Conservation (phyloP, 2,329 filamentous ascomycete genomes). For the Microdochium nivale region DNA sequence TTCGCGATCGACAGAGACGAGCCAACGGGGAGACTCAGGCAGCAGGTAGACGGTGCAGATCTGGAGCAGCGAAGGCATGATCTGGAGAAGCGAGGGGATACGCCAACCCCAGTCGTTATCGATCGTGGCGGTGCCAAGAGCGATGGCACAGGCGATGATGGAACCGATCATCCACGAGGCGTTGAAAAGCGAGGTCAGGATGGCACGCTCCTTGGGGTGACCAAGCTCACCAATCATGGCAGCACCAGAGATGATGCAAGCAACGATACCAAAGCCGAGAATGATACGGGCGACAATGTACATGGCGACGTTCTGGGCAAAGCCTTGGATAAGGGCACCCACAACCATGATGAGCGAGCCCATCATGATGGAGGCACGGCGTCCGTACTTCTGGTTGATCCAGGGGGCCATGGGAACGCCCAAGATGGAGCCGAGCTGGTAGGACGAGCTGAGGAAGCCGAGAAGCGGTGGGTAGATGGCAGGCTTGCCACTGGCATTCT, state of each 20-base stretch:
- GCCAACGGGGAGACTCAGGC: constrained; percentile 52
- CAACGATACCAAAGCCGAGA: constrained; percentile 51
- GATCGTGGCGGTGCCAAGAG: constrained; percentile 37
- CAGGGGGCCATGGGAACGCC: constrained; percentile 18
- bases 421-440: constrained; percentile 50
- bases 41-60: constrained; percentile 33
- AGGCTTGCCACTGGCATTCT: background rate
- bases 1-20: constrained; percentile 39
- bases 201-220: constrained; percentile 50
- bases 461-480: constrained; percentile 38
- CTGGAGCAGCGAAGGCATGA: constrained; percentile 31
- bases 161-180: constrained; percentile 45
- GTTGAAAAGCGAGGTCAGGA: constrained; percentile 52
- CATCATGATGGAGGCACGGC: constrained; percentile 32
- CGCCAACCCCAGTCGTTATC: constrained; percentile 30
- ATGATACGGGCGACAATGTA: constrained; percentile 51
- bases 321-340: constrained; percentile 46
- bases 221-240: constrained; percentile 51
- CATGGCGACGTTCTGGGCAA: constrained; percentile 38
- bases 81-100: constrained; percentile 37
- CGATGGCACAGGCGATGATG: constrained; percentile 39
- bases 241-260: constrained; percentile 49
- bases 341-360: constrained; percentile 45
- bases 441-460: constrained; percentile 46
- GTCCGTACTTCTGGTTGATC: constrained; percentile 38